Percentiles rank a stretch among this genome's conserved stretches.
Conservation (phyloP, 2,329 filamentous ascomycete species). For the Exserohilum turcica region DNA sequence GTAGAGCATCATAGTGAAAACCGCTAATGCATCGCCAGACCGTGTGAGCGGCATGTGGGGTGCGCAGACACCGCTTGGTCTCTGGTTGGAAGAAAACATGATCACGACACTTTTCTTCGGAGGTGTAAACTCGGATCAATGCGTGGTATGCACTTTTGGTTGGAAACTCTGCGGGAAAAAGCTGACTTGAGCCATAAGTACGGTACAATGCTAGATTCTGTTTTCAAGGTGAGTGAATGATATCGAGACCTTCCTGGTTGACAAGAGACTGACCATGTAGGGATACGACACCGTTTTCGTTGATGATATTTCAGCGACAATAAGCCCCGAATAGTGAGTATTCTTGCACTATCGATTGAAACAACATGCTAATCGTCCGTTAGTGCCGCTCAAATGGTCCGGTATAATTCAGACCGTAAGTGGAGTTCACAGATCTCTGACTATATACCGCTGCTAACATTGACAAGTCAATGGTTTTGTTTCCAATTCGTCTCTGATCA, state of each 20-base stretch:
- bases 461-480: constrained; percentile 12
- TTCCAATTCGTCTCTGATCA: constrained; percentile 13
- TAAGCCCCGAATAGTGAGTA: constrained; percentile 22
- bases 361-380: too few relatives aligned
- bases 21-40: constrained; percentile 13
- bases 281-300: constrained; percentile 25
- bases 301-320: constrained; percentile 22
- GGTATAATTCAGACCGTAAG: constrained; percentile 19
- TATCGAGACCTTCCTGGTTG: constrained; percentile 6
- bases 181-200: background rate
- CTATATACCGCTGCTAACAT: background rate
- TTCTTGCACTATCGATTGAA: too few relatives aligned
- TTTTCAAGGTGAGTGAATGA: background rate
- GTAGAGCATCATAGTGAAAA: background rate
- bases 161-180: constrained; percentile 1
- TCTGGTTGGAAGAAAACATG: constrained; percentile 40
- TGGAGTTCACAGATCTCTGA: background rate
- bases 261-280: constrained; percentile 2
- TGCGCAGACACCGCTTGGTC: constrained; percentile 41
- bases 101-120: constrained; percentile 48
- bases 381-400: constrained; percentile 23
- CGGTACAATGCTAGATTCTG: background rate
- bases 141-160: constrained; percentile 23
- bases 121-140: constrained; percentile 48
- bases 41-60: constrained; percentile 46